Conservation (phyloP, 441 rosid genomes). For the Kokia cookei region DNA sequence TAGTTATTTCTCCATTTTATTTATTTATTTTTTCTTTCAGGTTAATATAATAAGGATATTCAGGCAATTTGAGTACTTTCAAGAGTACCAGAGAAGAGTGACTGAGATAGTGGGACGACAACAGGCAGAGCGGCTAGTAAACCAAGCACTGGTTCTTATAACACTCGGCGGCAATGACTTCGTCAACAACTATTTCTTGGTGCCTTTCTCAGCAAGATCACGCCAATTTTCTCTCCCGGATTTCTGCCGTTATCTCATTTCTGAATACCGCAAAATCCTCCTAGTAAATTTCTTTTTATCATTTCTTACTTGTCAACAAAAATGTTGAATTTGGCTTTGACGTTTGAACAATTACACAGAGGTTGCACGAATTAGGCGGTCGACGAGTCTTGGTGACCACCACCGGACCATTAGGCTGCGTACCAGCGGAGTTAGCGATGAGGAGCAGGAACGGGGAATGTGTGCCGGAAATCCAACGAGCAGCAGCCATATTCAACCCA, state of each 20-base stretch:
- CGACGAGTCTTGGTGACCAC: neutral
- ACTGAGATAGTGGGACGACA: neutral
- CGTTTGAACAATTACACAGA: neutral
- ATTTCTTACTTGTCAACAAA: neutral
- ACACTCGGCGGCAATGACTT: constrained; percentile 3
- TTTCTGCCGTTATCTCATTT: neutral
- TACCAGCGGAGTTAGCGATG: neutral
- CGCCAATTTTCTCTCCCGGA: neutral
- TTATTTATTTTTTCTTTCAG: neutral
- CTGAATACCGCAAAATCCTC: neutral
- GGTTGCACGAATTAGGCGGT: neutral
- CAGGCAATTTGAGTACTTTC: neutral
- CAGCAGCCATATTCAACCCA: neutral
- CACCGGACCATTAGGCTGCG: neutral
- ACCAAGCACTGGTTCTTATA: neutral
- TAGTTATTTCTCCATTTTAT: too few relatives aligned
- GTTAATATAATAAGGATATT: neutral
- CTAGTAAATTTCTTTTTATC: neutral
- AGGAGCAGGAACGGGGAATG: neutral
- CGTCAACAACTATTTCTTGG: constrained; percentile 1
- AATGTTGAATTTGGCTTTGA: neutral
- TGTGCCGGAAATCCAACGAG: neutral
- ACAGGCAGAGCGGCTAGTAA: neutral
- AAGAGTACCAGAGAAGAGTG: neutral
- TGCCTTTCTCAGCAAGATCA: neutral